Evolutionary conservation across 805 yeast genomes (phyloP).

Genomic region (Pichia paraexigua): DNA sequence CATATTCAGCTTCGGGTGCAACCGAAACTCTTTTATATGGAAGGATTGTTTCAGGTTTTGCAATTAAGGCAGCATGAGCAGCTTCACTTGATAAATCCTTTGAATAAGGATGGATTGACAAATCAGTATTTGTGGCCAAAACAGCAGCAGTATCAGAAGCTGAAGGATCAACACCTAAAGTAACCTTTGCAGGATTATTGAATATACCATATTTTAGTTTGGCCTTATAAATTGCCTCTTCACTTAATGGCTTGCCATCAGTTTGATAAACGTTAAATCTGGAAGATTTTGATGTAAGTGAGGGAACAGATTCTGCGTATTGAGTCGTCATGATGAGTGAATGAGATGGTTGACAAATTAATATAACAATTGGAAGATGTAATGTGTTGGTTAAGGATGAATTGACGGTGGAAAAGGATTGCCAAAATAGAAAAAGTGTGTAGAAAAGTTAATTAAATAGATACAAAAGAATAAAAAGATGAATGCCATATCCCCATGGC

Average conservation of each 20-base stretch:
- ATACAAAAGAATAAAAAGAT: not conserved
- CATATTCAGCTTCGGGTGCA: conserved; percentile 42
- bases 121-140: conserved; percentile 60
- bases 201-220: conserved; percentile 62
- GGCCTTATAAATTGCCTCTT: conserved; percentile 69
- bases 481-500: not conserved
- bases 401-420: not conserved
- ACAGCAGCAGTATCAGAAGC: conserved; percentile 75
- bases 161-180: conserved; percentile 56
- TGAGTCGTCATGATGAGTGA: not conserved
- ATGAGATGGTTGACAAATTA: not conserved
- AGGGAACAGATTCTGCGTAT: conserved; percentile 22
- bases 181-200: conserved; percentile 41
- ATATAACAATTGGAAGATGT: not conserved
- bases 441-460: not conserved
- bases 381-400: not conserved
- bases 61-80: conserved; percentile 53
- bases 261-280: conserved; percentile 50
- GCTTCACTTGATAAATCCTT: conserved; percentile 54
- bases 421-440: not conserved
- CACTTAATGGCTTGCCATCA: conserved; percentile 62
- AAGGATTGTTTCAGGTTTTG: conserved; percentile 36
- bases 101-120: conserved; percentile 58
- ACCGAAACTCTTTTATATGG: conserved; percentile 41
- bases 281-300: conserved; percentile 24